phyloP scores from a whole-genome alignment of 169 alveolate species.

The Perkinsus chesapeaki region DNA sequence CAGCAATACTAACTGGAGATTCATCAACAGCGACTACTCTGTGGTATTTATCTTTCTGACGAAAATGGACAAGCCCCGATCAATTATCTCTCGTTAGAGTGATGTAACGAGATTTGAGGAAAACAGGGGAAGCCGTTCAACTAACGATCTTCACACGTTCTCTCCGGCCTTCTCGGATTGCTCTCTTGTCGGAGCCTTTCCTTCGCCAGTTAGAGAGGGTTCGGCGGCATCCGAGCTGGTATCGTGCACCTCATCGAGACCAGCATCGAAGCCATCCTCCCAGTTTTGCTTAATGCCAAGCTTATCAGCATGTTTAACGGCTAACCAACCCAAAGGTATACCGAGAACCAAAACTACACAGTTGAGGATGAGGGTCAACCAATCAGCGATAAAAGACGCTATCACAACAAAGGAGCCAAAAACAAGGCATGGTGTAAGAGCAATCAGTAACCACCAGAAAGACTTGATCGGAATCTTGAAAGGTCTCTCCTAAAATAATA shows the following conservation, averaged over 20 bases:
- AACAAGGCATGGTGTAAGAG: neutral
- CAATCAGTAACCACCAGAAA: neutral
- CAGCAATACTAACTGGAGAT: too few species aligned
- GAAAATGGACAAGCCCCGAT: too few species aligned
- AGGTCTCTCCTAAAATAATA: neutral
- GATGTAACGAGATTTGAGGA: too few species aligned
- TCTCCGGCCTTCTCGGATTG: too few species aligned
- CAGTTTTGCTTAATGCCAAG: neutral
- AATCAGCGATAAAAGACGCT: neutral
- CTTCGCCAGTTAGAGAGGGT: neutral
- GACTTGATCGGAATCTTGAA: neutral
- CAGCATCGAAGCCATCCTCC: neutral
- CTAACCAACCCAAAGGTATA: neutral
- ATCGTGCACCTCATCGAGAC: neutral
- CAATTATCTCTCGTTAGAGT: too few species aligned
- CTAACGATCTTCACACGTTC: too few species aligned
- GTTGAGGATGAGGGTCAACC: neutral
- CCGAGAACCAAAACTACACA: neutral
- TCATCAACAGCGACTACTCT: too few species aligned
- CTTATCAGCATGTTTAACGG: neutral
- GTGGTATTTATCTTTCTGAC: too few species aligned
- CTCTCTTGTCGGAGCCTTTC: neutral
- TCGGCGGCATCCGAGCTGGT: neutral
- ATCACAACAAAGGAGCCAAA: neutral
- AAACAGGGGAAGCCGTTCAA: too few species aligned